Conservation (phyloP, 163 green algal genomes). For the Volvox carteri region DNA sequence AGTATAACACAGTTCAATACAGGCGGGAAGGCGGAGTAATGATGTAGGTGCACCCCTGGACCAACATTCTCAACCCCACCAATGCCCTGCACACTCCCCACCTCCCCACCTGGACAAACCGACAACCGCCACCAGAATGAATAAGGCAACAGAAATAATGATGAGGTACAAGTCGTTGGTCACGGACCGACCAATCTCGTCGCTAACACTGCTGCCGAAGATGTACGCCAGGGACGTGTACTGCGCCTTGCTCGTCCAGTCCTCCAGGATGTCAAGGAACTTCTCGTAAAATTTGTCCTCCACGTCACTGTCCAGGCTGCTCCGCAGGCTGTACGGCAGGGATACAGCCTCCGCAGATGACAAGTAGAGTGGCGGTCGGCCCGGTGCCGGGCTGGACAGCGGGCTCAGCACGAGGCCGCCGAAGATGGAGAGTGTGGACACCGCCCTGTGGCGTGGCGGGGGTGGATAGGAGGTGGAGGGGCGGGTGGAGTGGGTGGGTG, state of each 20-base stretch:
- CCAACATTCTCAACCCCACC: background rate
- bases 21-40: too few species aligned
- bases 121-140: slow-evolving; percentile 21
- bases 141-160: background rate
- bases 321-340: slow-evolving; percentile 23
- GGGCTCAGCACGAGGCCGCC: slow-evolving; percentile 22
- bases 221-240: slow-evolving; percentile 48
- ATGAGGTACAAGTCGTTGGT: slow-evolving; percentile 38
- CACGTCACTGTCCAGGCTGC: background rate
- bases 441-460: background rate
- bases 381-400: background rate
- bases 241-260: background rate
- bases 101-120: slow-evolving; percentile 14
- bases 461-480: background rate
- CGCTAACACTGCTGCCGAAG: slow-evolving; percentile 18
- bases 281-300: slow-evolving; percentile 19
- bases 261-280: slow-evolving; percentile 55
- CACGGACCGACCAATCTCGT: slow-evolving; percentile 1
- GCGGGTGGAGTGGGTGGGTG: background rate
- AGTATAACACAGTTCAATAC: too few species aligned
- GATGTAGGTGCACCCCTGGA: too few species aligned
- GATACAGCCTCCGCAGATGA: slow-evolving; percentile 7
- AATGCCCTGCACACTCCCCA: background rate
- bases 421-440: slow-evolving; percentile 50
- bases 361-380: background rate